Evolutionary conservation across 2,329 filamentous ascomycete species (phyloP).

Genomic region (Verticillium albo-atrum): DNA sequence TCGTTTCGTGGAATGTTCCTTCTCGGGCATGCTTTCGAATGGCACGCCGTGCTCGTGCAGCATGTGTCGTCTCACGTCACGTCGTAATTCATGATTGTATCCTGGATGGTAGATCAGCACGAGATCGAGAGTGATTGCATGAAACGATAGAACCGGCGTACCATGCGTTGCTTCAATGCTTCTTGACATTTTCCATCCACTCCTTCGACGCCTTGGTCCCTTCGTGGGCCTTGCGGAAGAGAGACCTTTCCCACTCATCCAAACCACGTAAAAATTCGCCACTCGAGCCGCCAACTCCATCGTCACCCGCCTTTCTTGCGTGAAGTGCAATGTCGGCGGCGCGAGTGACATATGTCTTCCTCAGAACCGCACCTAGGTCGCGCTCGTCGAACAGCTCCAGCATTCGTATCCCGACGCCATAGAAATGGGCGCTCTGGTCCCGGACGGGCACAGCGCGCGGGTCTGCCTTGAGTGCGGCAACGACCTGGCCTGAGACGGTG

Average conservation of each 20-base stretch:
- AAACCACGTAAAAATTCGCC: conserved; percentile 83
- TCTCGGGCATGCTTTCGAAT: too few species aligned
- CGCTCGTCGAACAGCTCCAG: conserved; percentile 84
- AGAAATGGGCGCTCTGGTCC: conserved; percentile 81
- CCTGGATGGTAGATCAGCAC: too few species aligned
- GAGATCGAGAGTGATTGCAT: too few species aligned
- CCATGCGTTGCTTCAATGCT: conserved; percentile 16
- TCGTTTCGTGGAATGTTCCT: too few species aligned
- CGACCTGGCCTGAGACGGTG: conserved; percentile 71
- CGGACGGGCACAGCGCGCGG: conserved; percentile 80
- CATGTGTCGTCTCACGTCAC: neutral
- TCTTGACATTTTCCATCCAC: conserved; percentile 60
- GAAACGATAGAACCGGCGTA: neutral
- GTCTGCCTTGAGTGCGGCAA: conserved; percentile 88
- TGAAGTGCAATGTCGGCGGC: conserved; percentile 83
- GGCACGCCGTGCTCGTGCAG: too few species aligned
- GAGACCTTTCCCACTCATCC: conserved; percentile 80
- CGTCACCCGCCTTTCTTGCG: conserved; percentile 77
- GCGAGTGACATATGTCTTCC: conserved; percentile 74
- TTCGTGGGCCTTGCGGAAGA: conserved; percentile 73
- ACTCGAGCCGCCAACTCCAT: conserved; percentile 54
- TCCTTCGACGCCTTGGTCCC: conserved; percentile 64
- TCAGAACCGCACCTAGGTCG: conserved; percentile 69
- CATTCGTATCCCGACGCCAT: conserved; percentile 78
- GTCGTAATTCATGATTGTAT: neutral